Evolutionary conservation across 2,329 filamentous ascomycete genomes (phyloP).

Genomic region (Sporothrix variecibatus): DNA sequence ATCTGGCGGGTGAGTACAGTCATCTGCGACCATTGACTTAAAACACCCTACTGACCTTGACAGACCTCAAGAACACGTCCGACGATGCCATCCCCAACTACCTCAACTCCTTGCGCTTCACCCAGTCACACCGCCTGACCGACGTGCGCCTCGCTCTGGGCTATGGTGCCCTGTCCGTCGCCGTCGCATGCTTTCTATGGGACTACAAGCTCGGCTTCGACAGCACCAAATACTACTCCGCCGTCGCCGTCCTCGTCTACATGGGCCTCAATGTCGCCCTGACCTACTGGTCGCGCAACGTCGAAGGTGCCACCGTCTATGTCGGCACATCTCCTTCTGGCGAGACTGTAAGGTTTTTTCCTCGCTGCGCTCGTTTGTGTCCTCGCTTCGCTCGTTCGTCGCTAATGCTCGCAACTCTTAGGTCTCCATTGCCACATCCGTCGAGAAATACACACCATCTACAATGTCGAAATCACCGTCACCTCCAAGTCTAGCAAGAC

Average conservation of each 20-base stretch:
- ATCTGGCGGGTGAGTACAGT: constrained; percentile 57
- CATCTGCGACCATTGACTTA: neutral
- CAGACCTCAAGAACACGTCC: constrained; percentile 94
- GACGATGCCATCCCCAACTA: constrained; percentile 95
- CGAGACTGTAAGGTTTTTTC: constrained; percentile 25
- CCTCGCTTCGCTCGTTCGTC: neutral
- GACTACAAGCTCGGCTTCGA: constrained; percentile 94
- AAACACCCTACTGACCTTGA: neutral
- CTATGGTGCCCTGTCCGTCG: constrained; percentile 77
- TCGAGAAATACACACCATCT: constrained; percentile 77
- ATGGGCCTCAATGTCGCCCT: constrained; percentile 74
- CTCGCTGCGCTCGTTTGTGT: constrained; percentile 3
- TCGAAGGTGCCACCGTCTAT: constrained; percentile 83
- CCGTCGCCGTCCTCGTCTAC: constrained; percentile 77
- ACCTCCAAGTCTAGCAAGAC: constrained; percentile 42
- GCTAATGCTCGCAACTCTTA: constrained; percentile 40
- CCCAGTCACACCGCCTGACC: constrained; percentile 75
- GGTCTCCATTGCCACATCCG: constrained; percentile 72
- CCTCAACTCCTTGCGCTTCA: constrained; percentile 83
- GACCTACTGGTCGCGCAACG: constrained; percentile 80
- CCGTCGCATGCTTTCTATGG: constrained; percentile 81
- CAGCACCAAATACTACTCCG: constrained; percentile 76
- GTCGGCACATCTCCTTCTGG: constrained; percentile 68
- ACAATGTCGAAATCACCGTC: constrained; percentile 70
- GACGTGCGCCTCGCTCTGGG: constrained; percentile 84